Conservation (phyloP, 306 rosid species). For the Macrotyloma uniflorum region DNA sequence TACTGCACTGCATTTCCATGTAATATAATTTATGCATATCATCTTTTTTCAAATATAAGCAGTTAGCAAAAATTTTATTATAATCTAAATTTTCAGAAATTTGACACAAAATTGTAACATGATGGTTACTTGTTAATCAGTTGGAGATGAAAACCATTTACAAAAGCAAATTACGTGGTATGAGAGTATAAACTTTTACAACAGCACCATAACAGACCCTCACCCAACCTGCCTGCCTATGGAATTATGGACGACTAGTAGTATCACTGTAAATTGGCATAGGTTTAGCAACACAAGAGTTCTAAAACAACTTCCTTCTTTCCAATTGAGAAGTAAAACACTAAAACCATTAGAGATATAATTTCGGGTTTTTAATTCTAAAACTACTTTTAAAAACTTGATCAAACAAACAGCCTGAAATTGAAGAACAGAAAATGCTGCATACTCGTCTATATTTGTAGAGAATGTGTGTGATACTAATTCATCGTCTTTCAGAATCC, state of each 20-base stretch:
- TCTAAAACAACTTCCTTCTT: constrained; percentile 18
- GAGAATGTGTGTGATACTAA: constrained; percentile 58
- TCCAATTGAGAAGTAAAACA: constrained; percentile 7
- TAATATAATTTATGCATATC: neutral
- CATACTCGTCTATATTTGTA: constrained; percentile 57
- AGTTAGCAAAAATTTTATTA: neutral
- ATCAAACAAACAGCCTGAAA: constrained; percentile 27
- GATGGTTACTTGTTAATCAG: constrained; percentile 4
- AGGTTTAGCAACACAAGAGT: constrained; percentile 1
- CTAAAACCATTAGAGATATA: constrained; percentile 18
- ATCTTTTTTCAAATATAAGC: constrained; percentile 18
- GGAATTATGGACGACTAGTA: neutral
- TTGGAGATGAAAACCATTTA: constrained; percentile 19
- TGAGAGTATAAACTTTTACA: neutral
- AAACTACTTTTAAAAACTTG: neutral
- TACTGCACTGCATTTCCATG: neutral
- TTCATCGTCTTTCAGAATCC: constrained; percentile 82
- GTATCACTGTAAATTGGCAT: constrained; percentile 23
- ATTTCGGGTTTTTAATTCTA: constrained; percentile 15
- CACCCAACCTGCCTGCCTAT: neutral
- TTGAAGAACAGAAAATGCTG: constrained; percentile 39
- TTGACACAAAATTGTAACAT: neutral
- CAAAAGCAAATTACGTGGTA: neutral
- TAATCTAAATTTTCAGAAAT: constrained; percentile 11
- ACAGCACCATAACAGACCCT: neutral